Percentiles rank a stretch among this genome's conserved stretches.
Evolutionary conservation across 371 early-diverging fungal genomes (phyloP).

Genomic region (Mortierella sp.): DNA sequence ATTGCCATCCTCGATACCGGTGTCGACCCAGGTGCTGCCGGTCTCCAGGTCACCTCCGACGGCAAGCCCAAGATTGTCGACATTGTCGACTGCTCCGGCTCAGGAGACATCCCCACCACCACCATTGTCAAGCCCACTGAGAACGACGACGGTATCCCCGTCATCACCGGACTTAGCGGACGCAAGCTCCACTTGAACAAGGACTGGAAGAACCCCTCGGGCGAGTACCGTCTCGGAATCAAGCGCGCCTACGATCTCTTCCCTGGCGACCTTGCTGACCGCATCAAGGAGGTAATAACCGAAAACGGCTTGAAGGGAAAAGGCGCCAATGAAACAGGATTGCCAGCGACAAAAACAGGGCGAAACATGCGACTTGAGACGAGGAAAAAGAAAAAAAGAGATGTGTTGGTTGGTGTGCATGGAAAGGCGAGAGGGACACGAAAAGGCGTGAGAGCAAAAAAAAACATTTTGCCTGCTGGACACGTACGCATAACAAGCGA

Average conservation of each 20-base stretch:
- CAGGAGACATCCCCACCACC: constrained; percentile 81
- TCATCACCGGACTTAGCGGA: constrained; percentile 82
- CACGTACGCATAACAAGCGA: neutral
- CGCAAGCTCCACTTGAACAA: constrained; percentile 78
- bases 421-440: neutral
- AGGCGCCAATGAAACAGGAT: neutral
- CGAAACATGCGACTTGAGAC: neutral
- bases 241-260: constrained; percentile 86
- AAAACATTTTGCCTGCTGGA: neutral
- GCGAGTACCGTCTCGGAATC: constrained; percentile 87
- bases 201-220: constrained; percentile 83
- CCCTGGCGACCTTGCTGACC: constrained; percentile 71
- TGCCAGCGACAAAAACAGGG: neutral
- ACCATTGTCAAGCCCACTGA: constrained; percentile 70
- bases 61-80: constrained; percentile 93
- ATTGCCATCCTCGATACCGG: constrained; percentile 95
- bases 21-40: constrained; percentile 93
- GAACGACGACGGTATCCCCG: constrained; percentile 58
- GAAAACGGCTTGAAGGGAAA: neutral
- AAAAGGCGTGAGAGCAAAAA: constrained; percentile 1
- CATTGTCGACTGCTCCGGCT: constrained; percentile 94
- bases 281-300: constrained; percentile 69
- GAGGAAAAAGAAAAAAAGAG: neutral
- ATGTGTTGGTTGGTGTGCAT: neutral
- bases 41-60: constrained; percentile 86